Evolutionary conservation across 2,329 filamentous ascomycete species (phyloP), one percentile per base, ranked within the genome.

Genomic region (Phialophora tarda): DNA sequence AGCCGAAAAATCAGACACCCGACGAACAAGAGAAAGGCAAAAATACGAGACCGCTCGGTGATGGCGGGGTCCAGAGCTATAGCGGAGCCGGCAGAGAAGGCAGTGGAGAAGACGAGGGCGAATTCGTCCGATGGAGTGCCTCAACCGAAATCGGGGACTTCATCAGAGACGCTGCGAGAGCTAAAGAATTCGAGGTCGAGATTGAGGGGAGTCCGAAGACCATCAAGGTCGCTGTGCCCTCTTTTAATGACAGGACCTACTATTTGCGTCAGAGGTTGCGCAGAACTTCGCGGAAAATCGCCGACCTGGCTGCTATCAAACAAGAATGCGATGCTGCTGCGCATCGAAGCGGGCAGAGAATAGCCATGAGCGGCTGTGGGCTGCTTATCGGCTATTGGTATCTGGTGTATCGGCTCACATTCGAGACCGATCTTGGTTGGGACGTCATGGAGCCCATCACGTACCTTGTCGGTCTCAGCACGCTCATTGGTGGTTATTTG

Each of bases 61-160:
- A 87, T 71, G 85, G 85, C 32, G 84, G 85, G 30, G 88, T 91
- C 1, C 89, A 91, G 51, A 87, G 86, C 0, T 93, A 92, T 74
- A 89, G 86, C 32, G 90, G 90, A 0, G 82, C 89, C 0, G 90
- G 90, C 2, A 88, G 85, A 54, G 87, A 91, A 72, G 84, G 75
- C 75, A 69, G 80, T 17, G 81, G 76, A 28, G 76, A 75, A 65
- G 82, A 77, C n/a, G 72, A 76, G 23, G 73, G 76, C 64, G 85
- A 87, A 62, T 95, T 94, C 81, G 91, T 97, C 2, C 88, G 92
- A 32, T 97, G 93, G 93, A 93, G 90, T 53, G 88, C 88, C 50
- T 91, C 89, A 32, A 97, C 93, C 0, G 93, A 97, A 76, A 90
- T 97, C 34, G 93, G 93, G 10, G 93, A 97, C 79, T 97, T 97